A percentile compares a stretch with the other conserved stretches of the same genome.
These are phyloP conservation scores for Ceriops zippeliana DNA, from an alignment of 345 rosid genomes.

Conservation along the genomic window DNA sequence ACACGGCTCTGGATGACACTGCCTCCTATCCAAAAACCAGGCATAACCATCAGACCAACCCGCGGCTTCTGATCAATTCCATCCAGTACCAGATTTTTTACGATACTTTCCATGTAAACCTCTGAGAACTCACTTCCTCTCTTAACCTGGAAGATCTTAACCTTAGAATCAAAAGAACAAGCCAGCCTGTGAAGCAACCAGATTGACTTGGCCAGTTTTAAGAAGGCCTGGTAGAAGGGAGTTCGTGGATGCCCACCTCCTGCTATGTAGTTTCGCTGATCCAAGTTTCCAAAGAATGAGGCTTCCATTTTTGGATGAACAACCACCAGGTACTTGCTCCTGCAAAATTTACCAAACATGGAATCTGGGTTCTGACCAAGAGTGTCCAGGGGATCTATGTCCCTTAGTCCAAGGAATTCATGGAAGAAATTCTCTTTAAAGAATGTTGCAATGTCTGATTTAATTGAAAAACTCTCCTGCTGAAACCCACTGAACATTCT, in stretches of 20 bases:
- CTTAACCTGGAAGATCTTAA: slow-evolving; percentile 63
- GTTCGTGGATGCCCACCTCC: slow-evolving; percentile 87
- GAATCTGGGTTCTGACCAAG: slow-evolving; percentile 77
- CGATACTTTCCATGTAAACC: slow-evolving; percentile 74
- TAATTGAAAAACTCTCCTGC: slow-evolving; percentile 48
- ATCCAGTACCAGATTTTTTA: slow-evolving; percentile 55
- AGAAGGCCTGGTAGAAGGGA: slow-evolving; percentile 65
- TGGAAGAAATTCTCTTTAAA: slow-evolving; percentile 65
- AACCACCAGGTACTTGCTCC: slow-evolving; percentile 57
- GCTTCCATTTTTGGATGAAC: slow-evolving; percentile 88
- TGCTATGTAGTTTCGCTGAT: slow-evolving; percentile 60
- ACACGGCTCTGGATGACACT: slow-evolving; percentile 70
- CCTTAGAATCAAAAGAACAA: slow-evolving; percentile 59
- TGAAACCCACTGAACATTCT: slow-evolving; percentile 81
- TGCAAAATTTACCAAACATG: slow-evolving; percentile 64
- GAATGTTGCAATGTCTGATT: slow-evolving; percentile 33
- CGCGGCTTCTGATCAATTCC: slow-evolving; percentile 49
- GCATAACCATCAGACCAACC: slow-evolving; percentile 81
- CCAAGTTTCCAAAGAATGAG: slow-evolving; percentile 77
- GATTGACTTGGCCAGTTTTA: slow-evolving; percentile 67
- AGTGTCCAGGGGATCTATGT: slow-evolving; percentile 68
- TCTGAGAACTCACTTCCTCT: slow-evolving; percentile 69
- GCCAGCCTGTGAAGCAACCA: slow-evolving; percentile 86
- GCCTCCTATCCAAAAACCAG: slow-evolving; percentile 77
- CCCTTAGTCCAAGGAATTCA: slow-evolving; percentile 59